Percentiles rank a stretch among this genome's conserved stretches.
phyloP scores from a whole-genome alignment of 345 rosid genomes.

The Eucalyptus coolabah region DNA sequence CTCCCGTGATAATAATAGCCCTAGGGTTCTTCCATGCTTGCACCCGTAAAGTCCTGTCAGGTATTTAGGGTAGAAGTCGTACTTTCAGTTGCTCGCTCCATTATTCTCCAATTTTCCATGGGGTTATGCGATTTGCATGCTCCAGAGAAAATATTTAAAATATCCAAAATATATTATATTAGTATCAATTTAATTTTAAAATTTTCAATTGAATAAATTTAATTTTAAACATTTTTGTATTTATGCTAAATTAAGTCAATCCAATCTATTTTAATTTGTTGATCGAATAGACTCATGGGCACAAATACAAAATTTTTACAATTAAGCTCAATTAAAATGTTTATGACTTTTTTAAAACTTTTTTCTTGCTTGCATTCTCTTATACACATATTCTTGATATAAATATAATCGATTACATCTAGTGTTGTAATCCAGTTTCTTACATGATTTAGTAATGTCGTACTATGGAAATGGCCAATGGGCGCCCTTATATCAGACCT shows the following conservation, averaged over 20 bases:
- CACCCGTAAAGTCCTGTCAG: not conserved
- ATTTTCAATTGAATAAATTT: too few relatives aligned
- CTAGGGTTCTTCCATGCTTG: not conserved
- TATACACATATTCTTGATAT: too few relatives aligned
- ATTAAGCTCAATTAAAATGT: too few relatives aligned
- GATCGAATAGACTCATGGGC: fast-evolving
- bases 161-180: too few relatives aligned
- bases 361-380: too few relatives aligned
- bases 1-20: not conserved
- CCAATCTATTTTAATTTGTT: too few relatives aligned
- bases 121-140: not conserved
- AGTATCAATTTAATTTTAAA: fast-evolving
- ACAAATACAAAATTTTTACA: too few relatives aligned
- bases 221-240: too few relatives aligned
- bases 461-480: not conserved
- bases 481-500: not conserved
- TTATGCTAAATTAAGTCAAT: too few relatives aligned
- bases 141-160: too few relatives aligned
- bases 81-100: not conserved
- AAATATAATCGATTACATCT: not conserved
- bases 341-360: too few relatives aligned
- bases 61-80: not conserved
- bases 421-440: not conserved
- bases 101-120: not conserved
- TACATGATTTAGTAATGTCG: not conserved